A percentile compares a stretch with the other conserved stretches of the same genome.
Conservation (phyloP, 1,284 basidiomycete genomes). For the Ceratobasidium papillatum region DNA sequence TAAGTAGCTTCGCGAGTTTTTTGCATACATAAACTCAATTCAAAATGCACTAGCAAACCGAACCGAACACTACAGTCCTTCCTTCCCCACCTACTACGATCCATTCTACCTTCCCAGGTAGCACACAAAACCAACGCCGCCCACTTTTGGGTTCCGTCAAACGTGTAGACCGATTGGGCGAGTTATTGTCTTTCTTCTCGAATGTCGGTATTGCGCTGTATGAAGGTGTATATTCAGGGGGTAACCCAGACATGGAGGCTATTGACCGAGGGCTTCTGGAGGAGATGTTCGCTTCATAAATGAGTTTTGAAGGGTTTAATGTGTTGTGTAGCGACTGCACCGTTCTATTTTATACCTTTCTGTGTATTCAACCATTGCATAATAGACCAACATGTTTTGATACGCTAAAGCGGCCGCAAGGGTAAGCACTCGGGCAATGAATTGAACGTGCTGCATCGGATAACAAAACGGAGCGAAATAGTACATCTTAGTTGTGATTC, state of each 20-base stretch:
- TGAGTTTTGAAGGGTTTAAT: neutral
- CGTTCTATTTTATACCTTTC: no score
- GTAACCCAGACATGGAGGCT: constrained; percentile 71
- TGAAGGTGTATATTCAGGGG: constrained; percentile 84
- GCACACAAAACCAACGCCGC: constrained; percentile 60
- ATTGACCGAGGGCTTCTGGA: constrained; percentile 81
- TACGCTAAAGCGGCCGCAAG: neutral
- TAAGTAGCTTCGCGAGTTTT: constrained; percentile 48
- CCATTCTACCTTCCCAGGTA: constrained; percentile 7
- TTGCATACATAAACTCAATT: neutral
- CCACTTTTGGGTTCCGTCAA: constrained; percentile 75
- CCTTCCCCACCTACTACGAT: constrained; percentile 4
- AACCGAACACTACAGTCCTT: constrained; percentile 18
- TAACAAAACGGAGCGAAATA: no score
- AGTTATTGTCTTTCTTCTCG: constrained; percentile 87
- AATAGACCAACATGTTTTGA: neutral
- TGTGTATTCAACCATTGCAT: neutral
- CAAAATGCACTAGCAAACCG: constrained; percentile 10
- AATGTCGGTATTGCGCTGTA: constrained; percentile 87
- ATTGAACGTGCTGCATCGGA: neutral
- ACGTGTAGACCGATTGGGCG: constrained; percentile 80
- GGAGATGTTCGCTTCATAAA: constrained; percentile 79
- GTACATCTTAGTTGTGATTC: no score
- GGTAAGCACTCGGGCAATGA: neutral
- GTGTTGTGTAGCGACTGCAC: no score